Conservation (phyloP, 805 yeast species). For the Candida maltosa region DNA sequence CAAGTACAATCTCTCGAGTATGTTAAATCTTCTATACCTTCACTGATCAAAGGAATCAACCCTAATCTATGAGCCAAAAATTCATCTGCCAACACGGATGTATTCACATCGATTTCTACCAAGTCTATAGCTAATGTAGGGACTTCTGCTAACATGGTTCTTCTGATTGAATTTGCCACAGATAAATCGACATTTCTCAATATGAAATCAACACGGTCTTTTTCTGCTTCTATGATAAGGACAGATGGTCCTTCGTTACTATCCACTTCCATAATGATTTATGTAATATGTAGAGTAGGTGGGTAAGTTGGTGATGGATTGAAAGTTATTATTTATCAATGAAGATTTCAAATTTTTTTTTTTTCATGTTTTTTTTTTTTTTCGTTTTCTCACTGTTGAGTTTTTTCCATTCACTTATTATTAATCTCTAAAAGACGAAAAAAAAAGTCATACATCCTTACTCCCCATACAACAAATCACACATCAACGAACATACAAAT, state of each 20-base stretch:
- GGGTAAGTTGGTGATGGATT: too few relatives aligned
- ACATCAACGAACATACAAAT: not conserved
- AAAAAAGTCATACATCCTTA: not conserved
- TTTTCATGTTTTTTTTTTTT: slow-evolving; percentile 1
- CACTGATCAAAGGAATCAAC: slow-evolving; percentile 80
- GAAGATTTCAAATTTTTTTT: not conserved
- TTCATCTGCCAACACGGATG: slow-evolving; percentile 95
- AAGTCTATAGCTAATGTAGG: slow-evolving; percentile 96
- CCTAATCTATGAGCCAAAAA: slow-evolving; percentile 94
- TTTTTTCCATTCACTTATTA: slow-evolving; percentile 1
- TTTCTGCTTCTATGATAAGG: slow-evolving; percentile 81
- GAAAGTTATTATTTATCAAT: too few relatives aligned
- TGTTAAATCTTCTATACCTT: slow-evolving; percentile 77
- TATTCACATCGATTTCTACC: slow-evolving; percentile 89
- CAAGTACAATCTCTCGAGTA: slow-evolving; percentile 96
- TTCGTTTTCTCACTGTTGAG: not conserved
- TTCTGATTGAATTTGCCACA: slow-evolving; percentile 85
- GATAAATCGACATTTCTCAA: slow-evolving; percentile 83
- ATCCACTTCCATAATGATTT: slow-evolving; percentile 28
- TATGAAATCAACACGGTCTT: slow-evolving; percentile 87
- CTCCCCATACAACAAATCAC: not conserved
- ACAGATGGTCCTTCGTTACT: slow-evolving; percentile 63
- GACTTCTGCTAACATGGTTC: slow-evolving; percentile 92
- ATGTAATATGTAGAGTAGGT: too few relatives aligned
- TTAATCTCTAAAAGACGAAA: not conserved